Evolutionary conservation across 345 rosid species (phyloP).

Genomic region (Aegle marmelos): DNA sequence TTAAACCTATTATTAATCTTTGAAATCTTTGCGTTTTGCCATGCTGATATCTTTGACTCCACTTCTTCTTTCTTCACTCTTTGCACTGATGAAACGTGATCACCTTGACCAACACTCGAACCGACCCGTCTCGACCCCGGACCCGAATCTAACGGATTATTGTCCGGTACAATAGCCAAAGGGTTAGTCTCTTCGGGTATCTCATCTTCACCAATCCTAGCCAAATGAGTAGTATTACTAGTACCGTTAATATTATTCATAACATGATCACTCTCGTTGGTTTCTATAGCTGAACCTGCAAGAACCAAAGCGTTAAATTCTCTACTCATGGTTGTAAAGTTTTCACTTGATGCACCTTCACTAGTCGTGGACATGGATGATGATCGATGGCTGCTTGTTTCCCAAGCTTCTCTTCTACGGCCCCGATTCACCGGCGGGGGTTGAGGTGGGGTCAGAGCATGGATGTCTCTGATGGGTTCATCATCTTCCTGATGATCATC

Average conservation of each 20-base stretch:
- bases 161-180: conserved; percentile 79
- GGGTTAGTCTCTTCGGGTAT: conserved; percentile 67
- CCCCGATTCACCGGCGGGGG: conserved; percentile 40
- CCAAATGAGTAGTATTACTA: conserved; percentile 24
- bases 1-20: conserved; percentile 90
- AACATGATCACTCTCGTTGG: conserved; percentile 17
- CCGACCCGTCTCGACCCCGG: conserved; percentile 20
- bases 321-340: conserved; percentile 85
- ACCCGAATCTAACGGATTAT: conserved; percentile 27
- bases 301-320: conserved; percentile 95
- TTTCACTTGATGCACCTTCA: conserved; percentile 56
- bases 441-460: conserved; percentile 60
- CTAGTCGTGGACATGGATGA: conserved; percentile 41
- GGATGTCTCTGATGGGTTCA: conserved; percentile 70
- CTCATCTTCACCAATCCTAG: conserved; percentile 69
- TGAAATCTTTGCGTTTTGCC: conserved; percentile 86
- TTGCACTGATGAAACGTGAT: conserved; percentile 40
- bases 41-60: conserved; percentile 87
- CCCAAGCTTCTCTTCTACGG: conserved; percentile 43
- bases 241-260: not conserved
- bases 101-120: conserved; percentile 22
- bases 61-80: conserved; percentile 94
- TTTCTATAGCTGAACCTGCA: conserved; percentile 62
- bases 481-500: conserved; percentile 16
- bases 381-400: conserved; percentile 42